Conservation (phyloP, 2,329 filamentous ascomycete genomes). For the Epichloe uncinata region DNA sequence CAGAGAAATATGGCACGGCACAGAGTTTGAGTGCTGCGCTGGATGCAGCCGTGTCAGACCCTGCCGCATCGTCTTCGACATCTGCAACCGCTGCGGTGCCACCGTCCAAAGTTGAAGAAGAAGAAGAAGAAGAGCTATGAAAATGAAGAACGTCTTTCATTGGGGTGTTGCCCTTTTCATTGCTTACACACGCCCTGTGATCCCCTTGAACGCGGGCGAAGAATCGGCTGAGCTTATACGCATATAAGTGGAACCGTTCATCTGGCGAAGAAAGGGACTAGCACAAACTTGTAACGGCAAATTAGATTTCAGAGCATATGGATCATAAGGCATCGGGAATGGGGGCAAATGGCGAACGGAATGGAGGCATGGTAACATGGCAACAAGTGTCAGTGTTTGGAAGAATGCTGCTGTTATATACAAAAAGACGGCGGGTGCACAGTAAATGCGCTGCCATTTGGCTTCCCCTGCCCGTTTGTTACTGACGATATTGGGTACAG, state of each 20-base stretch:
- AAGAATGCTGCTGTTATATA: neutral
- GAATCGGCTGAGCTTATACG: neutral
- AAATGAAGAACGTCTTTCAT: neutral
- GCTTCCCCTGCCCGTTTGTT: neutral
- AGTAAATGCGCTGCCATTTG: neutral
- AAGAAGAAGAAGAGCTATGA: constrained; percentile 22
- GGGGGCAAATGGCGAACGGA: neutral
- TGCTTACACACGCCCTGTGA: neutral
- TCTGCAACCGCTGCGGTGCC: constrained; percentile 11
- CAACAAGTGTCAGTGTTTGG: neutral
- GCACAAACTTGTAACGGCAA: neutral
- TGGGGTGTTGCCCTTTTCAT: neutral
- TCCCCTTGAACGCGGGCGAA: neutral
- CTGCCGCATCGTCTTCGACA: constrained; percentile 9
- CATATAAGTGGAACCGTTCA: neutral
- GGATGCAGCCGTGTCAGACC: constrained; percentile 16
- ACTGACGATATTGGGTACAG: constrained; percentile 1
- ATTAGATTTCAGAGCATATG: neutral
- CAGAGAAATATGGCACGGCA: constrained; percentile 15
- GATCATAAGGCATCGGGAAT: neutral
- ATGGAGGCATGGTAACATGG: neutral
- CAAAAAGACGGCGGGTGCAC: neutral
- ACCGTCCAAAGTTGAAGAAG: constrained; percentile 19
- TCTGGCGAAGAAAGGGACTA: neutral
- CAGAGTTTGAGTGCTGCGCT: constrained; percentile 24